Conservation (phyloP, 2,329 filamentous ascomycete genomes). For the Fusarium protoensiforme region DNA sequence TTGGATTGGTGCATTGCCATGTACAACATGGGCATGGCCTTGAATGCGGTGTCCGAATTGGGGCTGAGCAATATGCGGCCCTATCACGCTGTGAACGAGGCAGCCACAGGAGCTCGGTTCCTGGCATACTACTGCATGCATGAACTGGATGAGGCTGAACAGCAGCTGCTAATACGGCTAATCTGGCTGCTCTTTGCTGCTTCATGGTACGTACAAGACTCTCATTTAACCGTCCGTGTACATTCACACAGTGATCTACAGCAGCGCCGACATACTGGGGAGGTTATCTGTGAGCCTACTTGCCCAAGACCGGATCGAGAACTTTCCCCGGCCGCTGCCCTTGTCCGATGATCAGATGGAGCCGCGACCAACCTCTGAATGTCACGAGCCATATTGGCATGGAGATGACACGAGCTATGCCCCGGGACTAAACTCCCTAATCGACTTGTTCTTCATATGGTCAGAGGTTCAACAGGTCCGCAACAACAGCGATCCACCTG, state of each 20-base stretch:
- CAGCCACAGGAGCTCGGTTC: constrained; percentile 45
- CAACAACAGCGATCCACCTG: constrained; percentile 6
- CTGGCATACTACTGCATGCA: constrained; percentile 43
- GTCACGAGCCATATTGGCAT: constrained; percentile 42
- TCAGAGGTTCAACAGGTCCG: constrained; percentile 40
- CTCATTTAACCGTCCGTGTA: too few relatives aligned
- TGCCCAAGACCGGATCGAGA: constrained; percentile 33
- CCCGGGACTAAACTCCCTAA: constrained; percentile 47
- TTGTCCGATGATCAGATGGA: constrained; percentile 48
- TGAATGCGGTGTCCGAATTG: constrained; percentile 18
- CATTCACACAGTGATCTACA: constrained; percentile 2
- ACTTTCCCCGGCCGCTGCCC: constrained; percentile 38
- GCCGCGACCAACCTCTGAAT: neutral
- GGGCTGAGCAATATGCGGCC: constrained; percentile 30
- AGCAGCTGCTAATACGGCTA: constrained; percentile 48
- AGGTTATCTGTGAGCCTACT: constrained; percentile 41
- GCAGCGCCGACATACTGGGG: constrained; percentile 45
- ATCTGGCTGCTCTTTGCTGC: constrained; percentile 50
- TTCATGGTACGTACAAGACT: constrained; percentile 34
- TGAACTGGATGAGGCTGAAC: constrained; percentile 37
- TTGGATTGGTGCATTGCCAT: constrained; percentile 51
- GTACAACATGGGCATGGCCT: constrained; percentile 48
- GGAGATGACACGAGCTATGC: constrained; percentile 47
- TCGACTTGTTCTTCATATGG: constrained; percentile 50
- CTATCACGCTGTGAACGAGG: constrained; percentile 39